These are phyloP conservation scores for Stagonosporopsis rhizophila DNA, from an alignment of 2,329 filamentous ascomycete genomes.

Conservation along the genomic window DNA sequence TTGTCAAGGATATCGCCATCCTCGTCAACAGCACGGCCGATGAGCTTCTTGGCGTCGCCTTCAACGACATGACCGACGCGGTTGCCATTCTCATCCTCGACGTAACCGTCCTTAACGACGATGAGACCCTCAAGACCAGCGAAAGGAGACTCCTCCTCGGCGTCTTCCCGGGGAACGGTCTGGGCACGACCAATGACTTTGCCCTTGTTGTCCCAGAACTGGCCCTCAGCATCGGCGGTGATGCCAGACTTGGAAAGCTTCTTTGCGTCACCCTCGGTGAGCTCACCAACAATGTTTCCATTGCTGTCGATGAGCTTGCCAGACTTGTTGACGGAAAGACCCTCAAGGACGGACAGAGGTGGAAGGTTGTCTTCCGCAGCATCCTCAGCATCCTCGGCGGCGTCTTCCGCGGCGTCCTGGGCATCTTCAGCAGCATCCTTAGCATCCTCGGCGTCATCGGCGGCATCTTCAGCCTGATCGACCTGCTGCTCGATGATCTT, in stretches of 20 bases:
- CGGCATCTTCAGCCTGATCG: constrained; percentile 39
- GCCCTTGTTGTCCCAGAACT: constrained; percentile 63
- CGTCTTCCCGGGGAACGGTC: constrained; percentile 56
- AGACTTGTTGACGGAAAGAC: constrained; percentile 58
- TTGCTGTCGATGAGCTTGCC: constrained; percentile 58
- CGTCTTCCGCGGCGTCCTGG: constrained; percentile 44
- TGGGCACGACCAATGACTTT: constrained; percentile 59
- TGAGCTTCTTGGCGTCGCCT: constrained; percentile 59
- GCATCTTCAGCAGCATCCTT: constrained; percentile 44
- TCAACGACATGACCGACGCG: constrained; percentile 58
- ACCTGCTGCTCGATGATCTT: constrained; percentile 50
- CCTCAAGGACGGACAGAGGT: constrained; percentile 58
- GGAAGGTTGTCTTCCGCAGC: constrained; percentile 48
- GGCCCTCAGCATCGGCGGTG: constrained; percentile 55
- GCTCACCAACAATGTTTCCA: constrained; percentile 57
- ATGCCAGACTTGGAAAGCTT: constrained; percentile 59
- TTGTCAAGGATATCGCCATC: constrained; percentile 62
- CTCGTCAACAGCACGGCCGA: constrained; percentile 59
- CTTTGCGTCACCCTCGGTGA: constrained; percentile 60
- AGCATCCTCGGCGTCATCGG: constrained; percentile 40
- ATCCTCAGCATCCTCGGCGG: constrained; percentile 41
- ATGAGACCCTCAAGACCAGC: constrained; percentile 59
- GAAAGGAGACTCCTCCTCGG: constrained; percentile 58
- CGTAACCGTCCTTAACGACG: constrained; percentile 58
- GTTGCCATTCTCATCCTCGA: constrained; percentile 60